phyloP scores from a whole-genome alignment of 345 rosid species.

The Cochlearia excelsa region DNA sequence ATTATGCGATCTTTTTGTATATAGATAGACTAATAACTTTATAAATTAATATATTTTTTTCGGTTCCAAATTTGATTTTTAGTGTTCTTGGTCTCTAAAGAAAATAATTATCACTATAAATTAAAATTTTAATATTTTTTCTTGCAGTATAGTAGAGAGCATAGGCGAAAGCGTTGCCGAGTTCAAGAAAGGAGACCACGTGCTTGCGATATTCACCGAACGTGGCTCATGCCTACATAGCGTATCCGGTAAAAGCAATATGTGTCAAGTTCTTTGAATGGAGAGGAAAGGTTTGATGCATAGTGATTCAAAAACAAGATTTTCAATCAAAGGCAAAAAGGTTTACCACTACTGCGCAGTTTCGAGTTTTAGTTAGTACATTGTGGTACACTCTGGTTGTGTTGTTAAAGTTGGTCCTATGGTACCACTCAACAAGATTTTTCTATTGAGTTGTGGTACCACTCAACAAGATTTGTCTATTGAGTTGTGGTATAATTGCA shows the following conservation, averaged over 20 bases:
- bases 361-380: constrained; percentile 91
- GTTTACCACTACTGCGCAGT: constrained; percentile 86
- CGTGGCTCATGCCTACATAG: constrained; percentile 70
- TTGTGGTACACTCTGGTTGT: constrained; percentile 89
- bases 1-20: constrained; percentile 1
- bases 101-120: no score
- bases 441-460: constrained; percentile 37
- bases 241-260: constrained; percentile 71
- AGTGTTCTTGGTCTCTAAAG: no score
- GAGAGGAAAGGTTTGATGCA: constrained; percentile 91
- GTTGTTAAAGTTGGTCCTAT: constrained; percentile 68
- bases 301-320: constrained; percentile 65
- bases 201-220: constrained; percentile 76
- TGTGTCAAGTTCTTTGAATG: constrained; percentile 77
- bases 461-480: no score
- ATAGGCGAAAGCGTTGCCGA: constrained; percentile 72
- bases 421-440: constrained; percentile 76
- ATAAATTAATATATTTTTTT: no score
- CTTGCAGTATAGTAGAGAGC: constrained; percentile 81
- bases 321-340: constrained; percentile 71
- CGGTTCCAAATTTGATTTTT: no score
- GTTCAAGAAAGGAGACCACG: constrained; percentile 79
- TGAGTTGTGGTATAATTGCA: constrained; percentile 85
- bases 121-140: no score
- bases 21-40: no score